Percentiles rank a stretch among this genome's conserved stretches.
phyloP scores from a whole-genome alignment of 805 yeast genomes.

The Deakozyma indianensis region DNA sequence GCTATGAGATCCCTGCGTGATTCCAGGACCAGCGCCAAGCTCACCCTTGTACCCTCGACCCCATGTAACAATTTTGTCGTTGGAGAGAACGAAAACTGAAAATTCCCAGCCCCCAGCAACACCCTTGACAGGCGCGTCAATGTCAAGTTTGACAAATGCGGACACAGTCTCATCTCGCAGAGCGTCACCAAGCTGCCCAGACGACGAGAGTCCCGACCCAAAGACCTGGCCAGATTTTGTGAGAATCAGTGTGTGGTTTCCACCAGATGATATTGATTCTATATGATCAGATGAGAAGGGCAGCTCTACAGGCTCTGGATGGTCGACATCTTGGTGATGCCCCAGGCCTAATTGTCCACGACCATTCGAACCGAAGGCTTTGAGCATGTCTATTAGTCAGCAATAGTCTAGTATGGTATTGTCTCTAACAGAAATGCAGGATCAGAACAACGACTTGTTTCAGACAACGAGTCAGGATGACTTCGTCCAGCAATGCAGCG shows the following conservation, averaged over 20 bases:
- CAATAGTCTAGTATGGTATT: too few relatives aligned
- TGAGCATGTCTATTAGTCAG: too few relatives aligned
- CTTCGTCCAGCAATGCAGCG: too few relatives aligned
- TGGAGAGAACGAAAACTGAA: conserved; percentile 33
- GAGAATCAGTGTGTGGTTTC: conserved; percentile 67
- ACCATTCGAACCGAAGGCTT: conserved; percentile 79
- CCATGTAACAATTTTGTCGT: conserved; percentile 31
- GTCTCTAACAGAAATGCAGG: too few relatives aligned
- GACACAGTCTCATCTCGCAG: not conserved
- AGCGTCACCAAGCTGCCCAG: conserved; percentile 40
- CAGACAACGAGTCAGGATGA: too few relatives aligned
- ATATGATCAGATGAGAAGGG: conserved; percentile 4
- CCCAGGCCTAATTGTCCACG: conserved; percentile 55
- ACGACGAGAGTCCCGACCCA: conserved; percentile 43
- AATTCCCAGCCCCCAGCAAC: conserved; percentile 75
- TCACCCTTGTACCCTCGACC: conserved; percentile 69
- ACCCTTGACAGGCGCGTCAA: conserved; percentile 25
- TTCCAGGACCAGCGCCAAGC: conserved; percentile 36
- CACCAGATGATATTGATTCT: conserved; percentile 51
- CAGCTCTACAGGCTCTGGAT: conserved; percentile 14
- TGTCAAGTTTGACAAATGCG: conserved; percentile 7
- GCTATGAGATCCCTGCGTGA: conserved; percentile 1
- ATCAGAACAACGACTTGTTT: too few relatives aligned
- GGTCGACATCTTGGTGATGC: conserved; percentile 33
- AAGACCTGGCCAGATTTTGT: conserved; percentile 37